These are phyloP conservation scores for Dipteronia sinensis DNA, from an alignment of 345 rosid species.

Conservation along the genomic window DNA sequence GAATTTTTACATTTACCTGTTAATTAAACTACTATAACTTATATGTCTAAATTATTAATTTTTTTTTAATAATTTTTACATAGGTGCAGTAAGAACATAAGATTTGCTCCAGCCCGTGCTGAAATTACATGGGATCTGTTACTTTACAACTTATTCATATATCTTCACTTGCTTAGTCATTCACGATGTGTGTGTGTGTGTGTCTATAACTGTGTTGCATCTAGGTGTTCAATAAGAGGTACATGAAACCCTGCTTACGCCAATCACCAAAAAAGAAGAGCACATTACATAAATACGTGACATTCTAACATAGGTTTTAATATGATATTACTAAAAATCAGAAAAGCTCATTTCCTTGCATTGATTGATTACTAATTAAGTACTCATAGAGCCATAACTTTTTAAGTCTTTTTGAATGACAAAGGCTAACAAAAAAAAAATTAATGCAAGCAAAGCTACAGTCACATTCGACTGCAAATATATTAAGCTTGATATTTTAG, in stretches of 20 bases:
- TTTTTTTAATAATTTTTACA: neutral
- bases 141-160: neutral
- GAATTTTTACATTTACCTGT: neutral
- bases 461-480: neutral
- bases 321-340: neutral
- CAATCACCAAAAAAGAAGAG: neutral
- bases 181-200: neutral
- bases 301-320: conserved; percentile 4
- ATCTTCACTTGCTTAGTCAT: neutral
- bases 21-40: neutral
- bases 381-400: neutral
- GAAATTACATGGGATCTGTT: neutral
- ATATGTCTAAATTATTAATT: neutral
- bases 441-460: neutral
- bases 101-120: neutral
- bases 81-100: neutral
- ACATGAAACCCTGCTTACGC: neutral
- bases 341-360: neutral
- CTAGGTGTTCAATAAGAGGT: neutral
- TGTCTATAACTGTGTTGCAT: neutral
- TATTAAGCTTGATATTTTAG: neutral
- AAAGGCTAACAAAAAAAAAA: neutral
- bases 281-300: neutral
- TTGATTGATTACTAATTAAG: neutral
- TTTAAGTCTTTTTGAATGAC: neutral